Evolutionary conservation across 139 green algal genomes (phyloP), one percentile per base, ranked within the genome.

Genomic region (Medakamo hakoo): DNA sequence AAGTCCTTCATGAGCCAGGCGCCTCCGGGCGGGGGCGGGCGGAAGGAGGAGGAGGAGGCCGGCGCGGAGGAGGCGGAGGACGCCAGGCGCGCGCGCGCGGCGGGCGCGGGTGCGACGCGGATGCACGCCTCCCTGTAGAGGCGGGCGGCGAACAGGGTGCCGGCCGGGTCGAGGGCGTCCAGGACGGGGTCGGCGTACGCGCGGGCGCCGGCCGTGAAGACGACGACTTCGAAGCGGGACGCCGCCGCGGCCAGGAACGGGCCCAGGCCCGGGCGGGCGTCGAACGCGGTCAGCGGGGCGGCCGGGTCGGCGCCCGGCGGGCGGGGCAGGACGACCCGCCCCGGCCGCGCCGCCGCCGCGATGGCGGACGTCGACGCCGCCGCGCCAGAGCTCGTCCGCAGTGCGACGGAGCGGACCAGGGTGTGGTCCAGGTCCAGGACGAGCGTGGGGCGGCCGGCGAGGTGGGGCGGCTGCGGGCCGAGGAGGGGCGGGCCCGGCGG

Each of bases 1-100:
- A 89, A 64, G 55, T 89, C 82, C 67, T 89, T 87, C 48, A 89
- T 67, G 49, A 80, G 64, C n/a, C n/a, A n/a, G n/a, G n/a, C n/a
- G n/a, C n/a, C n/a, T n/a, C n/a, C n/a, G n/a, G n/a, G n/a, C n/a
- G n/a, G n/a, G n/a, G n/a, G n/a, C n/a, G n/a, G n/a, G n/a, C n/a
- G n/a, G 40, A 52, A 52, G 40, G 16, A 9, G 40, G 40, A 52
- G 40, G 40, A 52, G 40, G 40, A 9, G 40, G 40, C 9, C 9
- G 9, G 40, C 9, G 9, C 40, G 32, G 58, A 24, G 59, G 56
- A 59, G 30, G 64, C 22, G 1, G 57, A 25, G 5, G 71, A 73
- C 58, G 71, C 71, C 9, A 62, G 62, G 23, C 16, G 9, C 9
- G 9, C 40, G 16, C 40, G 9, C 40, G 9, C 16, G 9, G 16